Evolutionary conservation across 75 land plant species (phyloP).

Genomic region (Cryptomeria japonica): DNA sequence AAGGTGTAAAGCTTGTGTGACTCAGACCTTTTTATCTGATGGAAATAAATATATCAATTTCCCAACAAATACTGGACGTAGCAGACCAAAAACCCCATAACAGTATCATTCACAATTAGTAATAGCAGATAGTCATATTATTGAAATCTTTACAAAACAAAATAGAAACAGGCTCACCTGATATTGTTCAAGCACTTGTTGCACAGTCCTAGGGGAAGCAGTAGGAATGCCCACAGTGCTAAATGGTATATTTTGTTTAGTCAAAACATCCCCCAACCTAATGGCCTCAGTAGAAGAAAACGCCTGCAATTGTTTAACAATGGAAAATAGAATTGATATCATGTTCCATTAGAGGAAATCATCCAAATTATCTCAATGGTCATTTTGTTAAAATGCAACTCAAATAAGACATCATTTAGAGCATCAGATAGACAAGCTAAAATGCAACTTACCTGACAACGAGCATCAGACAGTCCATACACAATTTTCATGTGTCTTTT

Average conservation of each 20-base stretch:
- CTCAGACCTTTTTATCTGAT: background rate
- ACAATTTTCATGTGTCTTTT: conserved; percentile 89
- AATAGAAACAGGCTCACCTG: conserved; percentile 48
- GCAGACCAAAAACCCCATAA: background rate
- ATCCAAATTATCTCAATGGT: background rate
- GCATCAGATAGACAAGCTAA: background rate
- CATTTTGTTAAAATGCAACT: background rate
- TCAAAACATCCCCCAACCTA: conserved; percentile 72
- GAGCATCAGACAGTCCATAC: conserved; percentile 78
- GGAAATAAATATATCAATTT: background rate
- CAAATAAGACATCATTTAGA: background rate
- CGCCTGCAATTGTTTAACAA: conserved; percentile 42
- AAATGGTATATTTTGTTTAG: conserved; percentile 73
- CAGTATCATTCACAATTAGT: background rate
- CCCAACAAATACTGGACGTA: background rate
- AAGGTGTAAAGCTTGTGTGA: background rate
- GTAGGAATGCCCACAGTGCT: conserved; percentile 40
- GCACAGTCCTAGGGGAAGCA: conserved; percentile 42
- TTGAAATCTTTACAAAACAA: background rate
- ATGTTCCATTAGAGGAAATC: background rate
- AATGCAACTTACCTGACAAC: conserved; percentile 76
- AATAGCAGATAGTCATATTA: background rate
- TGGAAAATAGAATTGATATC: background rate
- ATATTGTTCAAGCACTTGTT: conserved; percentile 69
- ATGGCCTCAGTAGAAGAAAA: conserved; percentile 66